A percentile compares a stretch with the other conserved stretches of the same genome.
phyloP scores from a whole-genome alignment of 164 flowering plant genomes.

The Tetracentron sinense region DNA sequence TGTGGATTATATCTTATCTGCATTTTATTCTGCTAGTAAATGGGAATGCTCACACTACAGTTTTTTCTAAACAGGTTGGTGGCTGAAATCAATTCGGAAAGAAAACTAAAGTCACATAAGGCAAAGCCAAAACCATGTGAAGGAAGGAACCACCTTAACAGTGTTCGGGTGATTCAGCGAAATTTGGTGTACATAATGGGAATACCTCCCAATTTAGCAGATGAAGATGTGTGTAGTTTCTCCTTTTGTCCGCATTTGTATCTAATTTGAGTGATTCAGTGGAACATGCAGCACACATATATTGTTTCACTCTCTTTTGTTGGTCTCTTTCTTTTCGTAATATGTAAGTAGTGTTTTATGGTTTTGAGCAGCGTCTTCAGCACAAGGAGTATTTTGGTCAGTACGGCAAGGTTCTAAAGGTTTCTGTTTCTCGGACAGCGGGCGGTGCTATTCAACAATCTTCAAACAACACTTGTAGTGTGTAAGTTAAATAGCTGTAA shows the following conservation, averaged over 20 bases:
- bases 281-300: neutral
- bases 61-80: conserved; percentile 60
- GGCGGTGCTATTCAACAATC: conserved; percentile 84
- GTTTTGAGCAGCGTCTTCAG: conserved; percentile 73
- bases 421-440: conserved; percentile 84
- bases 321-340: neutral
- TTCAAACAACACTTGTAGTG: conserved; percentile 88
- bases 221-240: conserved; percentile 68
- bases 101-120: conserved; percentile 70
- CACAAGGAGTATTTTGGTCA: conserved; percentile 86
- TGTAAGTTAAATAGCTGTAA: conserved; percentile 53
- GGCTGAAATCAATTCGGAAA: conserved; percentile 68
- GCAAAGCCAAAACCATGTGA: conserved; percentile 65
- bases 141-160: conserved; percentile 55
- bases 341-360: neutral
- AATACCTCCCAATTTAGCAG: conserved; percentile 73
- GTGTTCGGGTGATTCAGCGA: conserved; percentile 67
- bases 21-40: neutral
- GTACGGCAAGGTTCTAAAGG: conserved; percentile 94
- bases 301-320: neutral
- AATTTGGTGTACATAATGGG: conserved; percentile 72
- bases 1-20: neutral
- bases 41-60: conserved; percentile 37
- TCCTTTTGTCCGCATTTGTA: neutral
- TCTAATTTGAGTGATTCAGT: neutral